Evolutionary conservation across 768 basidiomycete species (phyloP), one percentile per base, ranked within the genome.

Genomic region (Collybia nuda): DNA sequence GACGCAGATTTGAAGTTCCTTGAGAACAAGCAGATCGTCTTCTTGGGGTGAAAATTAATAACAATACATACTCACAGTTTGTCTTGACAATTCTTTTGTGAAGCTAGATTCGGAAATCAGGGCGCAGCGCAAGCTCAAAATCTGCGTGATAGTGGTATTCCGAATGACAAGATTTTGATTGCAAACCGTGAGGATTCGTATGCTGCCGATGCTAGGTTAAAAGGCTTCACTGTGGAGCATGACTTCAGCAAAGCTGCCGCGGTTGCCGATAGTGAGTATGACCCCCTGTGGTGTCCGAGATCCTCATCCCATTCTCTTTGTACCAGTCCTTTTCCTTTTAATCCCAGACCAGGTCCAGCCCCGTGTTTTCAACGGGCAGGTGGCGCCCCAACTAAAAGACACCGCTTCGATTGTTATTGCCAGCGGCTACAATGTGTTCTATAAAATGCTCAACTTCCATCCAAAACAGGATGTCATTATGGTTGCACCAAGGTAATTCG

Each of bases 61-160:
- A 9, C 17, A 37, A 9, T n/a, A 15, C 12, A 14, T 19, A 45
- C 26, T 2, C 14, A 26, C 24, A 18, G n/a, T 15, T 18, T 18
- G 21, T 29, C 14, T 19, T 9, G 38, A 28, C 17, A 38, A 21
- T 39, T 28, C 11, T 26, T 32, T 32, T 14, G 17, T n/a, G 44
- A 17, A 18, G 17, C 18, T 46, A 84, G 82, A 3, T 85, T 82
- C 62, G 83, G 83, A 39, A 84, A 83, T 62, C 83, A 85, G 61
- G 82, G 83, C 11, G 79, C 83, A 26, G 82, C 83, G 42, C 83
- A 84, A 60, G 83, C 83, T 3, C 82, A 84, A 65, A 85, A 85
- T 53, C 58, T 85, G 52, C 75, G 83, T n/a, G 83, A 84, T 52
- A 73, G 78, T 45, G 82, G 83, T 2, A 79, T 84, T 51, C 71